Evolutionary conservation across 495 filamentous ascomycete species (phyloP).

Genomic region (Penicillium ucsense): DNA sequence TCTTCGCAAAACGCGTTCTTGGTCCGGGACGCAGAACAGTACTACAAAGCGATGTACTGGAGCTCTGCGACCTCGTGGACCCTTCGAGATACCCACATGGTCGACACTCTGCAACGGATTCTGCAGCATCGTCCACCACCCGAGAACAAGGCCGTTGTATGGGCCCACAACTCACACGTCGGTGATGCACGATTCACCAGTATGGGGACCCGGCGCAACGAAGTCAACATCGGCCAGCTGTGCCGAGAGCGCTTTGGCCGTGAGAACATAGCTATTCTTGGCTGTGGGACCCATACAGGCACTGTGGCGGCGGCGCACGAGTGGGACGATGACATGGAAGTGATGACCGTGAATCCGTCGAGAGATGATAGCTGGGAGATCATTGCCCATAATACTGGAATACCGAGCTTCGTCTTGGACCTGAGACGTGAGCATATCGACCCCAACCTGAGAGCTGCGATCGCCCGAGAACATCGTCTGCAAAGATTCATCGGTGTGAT

Average conservation of each 20-base stretch:
- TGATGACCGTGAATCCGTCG: slow-evolving; percentile 39
- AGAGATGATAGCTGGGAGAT: slow-evolving; percentile 37
- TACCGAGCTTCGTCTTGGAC: slow-evolving; percentile 41
- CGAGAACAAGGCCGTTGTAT: slow-evolving; percentile 43
- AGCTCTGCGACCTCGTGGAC: slow-evolving; percentile 47
- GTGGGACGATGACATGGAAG: slow-evolving; percentile 48
- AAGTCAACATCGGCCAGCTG: slow-evolving; percentile 48
- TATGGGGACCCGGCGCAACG: slow-evolving; percentile 41
- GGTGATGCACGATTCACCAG: slow-evolving; percentile 49
- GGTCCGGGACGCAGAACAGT: slow-evolving; percentile 46
- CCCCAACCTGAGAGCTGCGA: slow-evolving; percentile 25
- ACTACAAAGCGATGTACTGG: slow-evolving; percentile 53
- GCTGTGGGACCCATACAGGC: slow-evolving; percentile 44
- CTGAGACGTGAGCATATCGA: slow-evolving; percentile 31
- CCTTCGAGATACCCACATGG: slow-evolving; percentile 50
- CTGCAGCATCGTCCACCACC: slow-evolving; percentile 29
- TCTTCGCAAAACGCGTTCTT: slow-evolving; percentile 47
- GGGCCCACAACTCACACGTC: slow-evolving; percentile 53
- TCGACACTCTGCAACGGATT: slow-evolving; percentile 40
- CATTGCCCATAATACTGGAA: slow-evolving; percentile 33
- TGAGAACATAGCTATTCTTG: slow-evolving; percentile 40
- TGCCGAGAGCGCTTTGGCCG: slow-evolving; percentile 40
- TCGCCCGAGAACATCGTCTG: slow-evolving; percentile 31
- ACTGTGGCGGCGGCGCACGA: slow-evolving; percentile 47
- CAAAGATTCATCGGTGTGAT: slow-evolving; percentile 53